phyloP scores from a whole-genome alignment of 371 early-diverging fungal species.

The Cokeromyces recurvatus region DNA sequence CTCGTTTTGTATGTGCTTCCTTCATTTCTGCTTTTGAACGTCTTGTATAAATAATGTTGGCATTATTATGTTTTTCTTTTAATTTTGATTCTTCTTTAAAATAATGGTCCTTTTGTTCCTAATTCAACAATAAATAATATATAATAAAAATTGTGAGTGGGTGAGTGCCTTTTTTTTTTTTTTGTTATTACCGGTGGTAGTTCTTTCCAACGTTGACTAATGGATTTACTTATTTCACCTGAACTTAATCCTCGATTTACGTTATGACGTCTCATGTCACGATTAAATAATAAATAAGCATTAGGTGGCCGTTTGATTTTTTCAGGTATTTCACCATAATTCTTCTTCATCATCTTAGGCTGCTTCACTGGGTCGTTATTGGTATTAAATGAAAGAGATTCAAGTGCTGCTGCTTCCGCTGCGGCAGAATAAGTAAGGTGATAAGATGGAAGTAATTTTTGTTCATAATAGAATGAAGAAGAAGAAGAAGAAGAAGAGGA shows the following conservation, averaged over 20 bases:
- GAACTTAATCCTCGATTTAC: conserved; percentile 50
- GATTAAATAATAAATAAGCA: conserved; percentile 60
- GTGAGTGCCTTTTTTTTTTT: too few species aligned
- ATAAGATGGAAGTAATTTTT: too few species aligned
- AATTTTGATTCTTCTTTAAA: conserved; percentile 43
- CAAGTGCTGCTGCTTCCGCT: conserved; percentile 17
- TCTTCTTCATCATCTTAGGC: conserved; percentile 7
- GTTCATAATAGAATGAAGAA: too few species aligned
- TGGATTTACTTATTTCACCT: conserved; percentile 56
- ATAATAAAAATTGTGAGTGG: too few species aligned
- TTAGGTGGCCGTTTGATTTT: conserved; percentile 49
- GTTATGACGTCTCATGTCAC: conserved; percentile 49
- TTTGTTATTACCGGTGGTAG: conserved; percentile 29
- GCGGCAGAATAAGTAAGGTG: conserved; percentile 13
- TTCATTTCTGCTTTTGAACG: conserved; percentile 59
- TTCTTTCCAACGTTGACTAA: conserved; percentile 52
- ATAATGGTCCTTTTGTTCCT: conserved; percentile 36
- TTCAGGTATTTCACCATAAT: conserved; percentile 11
- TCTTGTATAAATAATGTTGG: conserved; percentile 59
- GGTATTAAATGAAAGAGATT: conserved; percentile 7
- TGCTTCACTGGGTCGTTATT: too few species aligned
- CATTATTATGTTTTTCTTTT: conserved; percentile 54
- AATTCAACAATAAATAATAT: neutral
- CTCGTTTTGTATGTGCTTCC: conserved; percentile 28
- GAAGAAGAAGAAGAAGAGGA: too few species aligned